phyloP scores from a whole-genome alignment of 306 rosid genomes.

The Prunus kanzakura region DNA sequence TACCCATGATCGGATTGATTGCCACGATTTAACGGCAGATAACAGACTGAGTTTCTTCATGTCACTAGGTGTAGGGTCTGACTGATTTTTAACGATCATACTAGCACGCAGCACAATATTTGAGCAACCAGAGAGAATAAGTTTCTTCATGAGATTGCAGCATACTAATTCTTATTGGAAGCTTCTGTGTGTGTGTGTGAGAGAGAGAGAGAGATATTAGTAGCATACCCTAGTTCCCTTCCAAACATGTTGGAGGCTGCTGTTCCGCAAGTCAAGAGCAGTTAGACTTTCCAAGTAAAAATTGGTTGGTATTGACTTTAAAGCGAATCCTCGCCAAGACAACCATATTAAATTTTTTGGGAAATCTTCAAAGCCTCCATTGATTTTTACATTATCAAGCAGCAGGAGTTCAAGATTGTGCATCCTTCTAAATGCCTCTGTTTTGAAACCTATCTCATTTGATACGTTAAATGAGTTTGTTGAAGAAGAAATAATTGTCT shows the following conservation, averaged over 20 bases:
- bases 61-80: neutral
- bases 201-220: neutral
- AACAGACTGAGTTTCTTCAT: neutral
- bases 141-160: constrained; percentile 4
- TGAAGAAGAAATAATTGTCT: no score
- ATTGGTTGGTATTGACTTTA: neutral
- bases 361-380: no score
- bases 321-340: constrained; percentile 12
- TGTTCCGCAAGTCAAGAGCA: constrained; percentile 6
- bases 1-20: neutral
- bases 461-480: no score
- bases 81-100: neutral
- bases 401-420: no score
- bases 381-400: no score
- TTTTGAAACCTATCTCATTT: no score
- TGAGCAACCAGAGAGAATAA: constrained; percentile 8
- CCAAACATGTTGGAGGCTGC: neutral
- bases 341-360: neutral
- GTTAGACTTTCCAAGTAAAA: constrained; percentile 12
- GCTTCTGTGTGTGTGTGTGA: neutral
- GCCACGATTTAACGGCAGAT: neutral
- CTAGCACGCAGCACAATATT: neutral
- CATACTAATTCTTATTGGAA: neutral
- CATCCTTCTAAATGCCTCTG: no score
- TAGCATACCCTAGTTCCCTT: neutral